phyloP scores from a whole-genome alignment of 345 rosid species.

The Nephelium lappaceum region DNA sequence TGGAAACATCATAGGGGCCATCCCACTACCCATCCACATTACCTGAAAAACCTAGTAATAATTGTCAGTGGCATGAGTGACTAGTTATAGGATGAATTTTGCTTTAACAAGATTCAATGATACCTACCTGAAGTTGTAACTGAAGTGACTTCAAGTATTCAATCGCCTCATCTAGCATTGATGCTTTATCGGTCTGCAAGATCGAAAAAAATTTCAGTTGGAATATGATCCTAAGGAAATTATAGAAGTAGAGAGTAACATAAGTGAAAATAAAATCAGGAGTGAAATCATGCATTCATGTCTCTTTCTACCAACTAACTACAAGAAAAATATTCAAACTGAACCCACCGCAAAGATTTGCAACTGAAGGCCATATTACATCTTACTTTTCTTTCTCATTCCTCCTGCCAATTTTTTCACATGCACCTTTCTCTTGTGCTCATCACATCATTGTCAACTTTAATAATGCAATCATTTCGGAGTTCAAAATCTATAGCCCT shows the following conservation, averaged over 20 bases:
- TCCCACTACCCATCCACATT: slow-evolving; percentile 91
- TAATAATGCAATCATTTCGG: not conserved
- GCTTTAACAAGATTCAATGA: not conserved
- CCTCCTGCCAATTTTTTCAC: too few species aligned
- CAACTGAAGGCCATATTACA: not conserved
- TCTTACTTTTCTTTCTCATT: too few species aligned
- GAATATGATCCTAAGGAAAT: not conserved
- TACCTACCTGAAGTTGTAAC: slow-evolving; percentile 75
- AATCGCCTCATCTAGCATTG: slow-evolving; percentile 92
- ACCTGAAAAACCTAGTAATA: slow-evolving; percentile 45
- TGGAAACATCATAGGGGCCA: slow-evolving; percentile 88
- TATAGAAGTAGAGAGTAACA: not conserved
- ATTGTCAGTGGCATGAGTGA: slow-evolving; percentile 10
- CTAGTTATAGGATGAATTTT: not conserved
- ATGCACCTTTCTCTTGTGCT: not conserved
- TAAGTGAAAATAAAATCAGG: not conserved
- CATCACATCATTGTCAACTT: not conserved
- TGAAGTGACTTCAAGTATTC: slow-evolving; percentile 93
- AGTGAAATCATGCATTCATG: not conserved
- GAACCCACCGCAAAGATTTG: not conserved
- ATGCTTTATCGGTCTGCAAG: slow-evolving; percentile 88
- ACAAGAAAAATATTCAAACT: not conserved
- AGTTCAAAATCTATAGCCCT: not conserved
- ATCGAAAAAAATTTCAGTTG: slow-evolving; percentile 8
- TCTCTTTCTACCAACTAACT: not conserved